Evolutionary conservation across 176 grass and related monocot genomes (phyloP).

Genomic region (Microstegium vimineum): DNA sequence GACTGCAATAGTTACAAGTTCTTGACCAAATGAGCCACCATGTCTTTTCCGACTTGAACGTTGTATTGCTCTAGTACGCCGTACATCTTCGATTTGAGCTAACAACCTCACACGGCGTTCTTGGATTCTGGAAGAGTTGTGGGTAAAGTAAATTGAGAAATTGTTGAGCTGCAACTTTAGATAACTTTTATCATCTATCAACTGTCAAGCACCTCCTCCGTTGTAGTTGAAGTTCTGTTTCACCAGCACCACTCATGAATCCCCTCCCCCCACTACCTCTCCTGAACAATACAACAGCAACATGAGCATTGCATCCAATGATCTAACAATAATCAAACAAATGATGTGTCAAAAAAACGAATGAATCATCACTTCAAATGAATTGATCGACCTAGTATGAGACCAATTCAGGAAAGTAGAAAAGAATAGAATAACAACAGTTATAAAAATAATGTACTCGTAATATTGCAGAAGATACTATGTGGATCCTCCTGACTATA

Average conservation of each 20-base stretch:
- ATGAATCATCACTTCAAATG: not conserved
- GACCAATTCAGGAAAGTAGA: not conserved
- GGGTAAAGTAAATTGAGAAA: constrained; percentile 24
- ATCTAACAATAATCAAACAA: constrained; percentile 8
- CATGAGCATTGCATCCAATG: not conserved
- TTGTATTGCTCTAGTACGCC: constrained; percentile 76
- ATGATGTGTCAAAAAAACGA: not conserved
- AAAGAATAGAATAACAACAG: not conserved
- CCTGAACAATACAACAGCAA: constrained; percentile 47
- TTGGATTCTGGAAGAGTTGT: constrained; percentile 61
- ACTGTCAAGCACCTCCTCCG: constrained; percentile 70
- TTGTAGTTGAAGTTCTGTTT: constrained; percentile 98
- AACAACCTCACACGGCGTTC: constrained; percentile 61
- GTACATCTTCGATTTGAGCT: constrained; percentile 83
- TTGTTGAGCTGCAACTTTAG: constrained; percentile 10
- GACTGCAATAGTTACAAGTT: constrained; percentile 75
- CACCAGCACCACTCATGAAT: constrained; percentile 92
- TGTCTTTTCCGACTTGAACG: constrained; percentile 78
- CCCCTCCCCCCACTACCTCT: constrained; percentile 88
- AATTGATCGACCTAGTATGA: not conserved
- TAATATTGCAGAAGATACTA: not conserved
- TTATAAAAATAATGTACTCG: not conserved
- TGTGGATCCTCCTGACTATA: not conserved
- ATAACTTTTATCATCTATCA: constrained; percentile 3
- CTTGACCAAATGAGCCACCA: constrained; percentile 72